phyloP scores from a whole-genome alignment of 768 basidiomycete genomes.

The Austroboletus festivus region DNA sequence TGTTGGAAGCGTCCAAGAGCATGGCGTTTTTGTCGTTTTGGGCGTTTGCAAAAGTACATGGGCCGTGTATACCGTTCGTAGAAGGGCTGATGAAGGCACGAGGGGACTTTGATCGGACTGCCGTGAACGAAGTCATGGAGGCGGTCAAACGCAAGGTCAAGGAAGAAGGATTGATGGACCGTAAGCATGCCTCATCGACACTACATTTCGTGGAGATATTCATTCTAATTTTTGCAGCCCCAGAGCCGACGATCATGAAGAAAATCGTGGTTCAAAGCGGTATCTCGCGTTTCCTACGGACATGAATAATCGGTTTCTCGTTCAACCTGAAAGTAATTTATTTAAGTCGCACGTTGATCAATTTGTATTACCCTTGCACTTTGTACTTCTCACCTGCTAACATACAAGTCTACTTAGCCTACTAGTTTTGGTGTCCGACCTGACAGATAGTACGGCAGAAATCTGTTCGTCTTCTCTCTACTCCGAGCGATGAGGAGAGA shows the following conservation, averaged over 20 bases:
- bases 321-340: background rate
- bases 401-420: too few species aligned
- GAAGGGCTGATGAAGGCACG: constrained; percentile 87
- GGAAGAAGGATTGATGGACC: constrained; percentile 80
- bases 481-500: too few species aligned
- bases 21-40: constrained; percentile 92
- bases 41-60: constrained; percentile 90
- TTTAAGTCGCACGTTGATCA: background rate
- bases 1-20: constrained; percentile 84
- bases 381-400: background rate
- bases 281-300: constrained; percentile 72
- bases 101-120: constrained; percentile 86
- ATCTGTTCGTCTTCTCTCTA: too few species aligned
- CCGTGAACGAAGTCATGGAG: constrained; percentile 89
- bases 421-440: too few species aligned
- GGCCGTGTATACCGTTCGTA: constrained; percentile 88
- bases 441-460: too few species aligned
- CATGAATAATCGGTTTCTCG: constrained; percentile 12
- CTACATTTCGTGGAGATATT: constrained; percentile 1
- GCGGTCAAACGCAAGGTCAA: constrained; percentile 89
- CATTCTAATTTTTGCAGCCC: constrained; percentile 41
- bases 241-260: constrained; percentile 89
- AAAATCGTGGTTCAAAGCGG: constrained; percentile 74
- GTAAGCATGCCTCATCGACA: constrained; percentile 43
- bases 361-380: too few species aligned